Percentiles rank a stretch among this genome's conserved stretches.
These are phyloP conservation scores for Achaetomium macrosporum DNA, from an alignment of 2,329 filamentous ascomycete species.

Conservation along the genomic window DNA sequence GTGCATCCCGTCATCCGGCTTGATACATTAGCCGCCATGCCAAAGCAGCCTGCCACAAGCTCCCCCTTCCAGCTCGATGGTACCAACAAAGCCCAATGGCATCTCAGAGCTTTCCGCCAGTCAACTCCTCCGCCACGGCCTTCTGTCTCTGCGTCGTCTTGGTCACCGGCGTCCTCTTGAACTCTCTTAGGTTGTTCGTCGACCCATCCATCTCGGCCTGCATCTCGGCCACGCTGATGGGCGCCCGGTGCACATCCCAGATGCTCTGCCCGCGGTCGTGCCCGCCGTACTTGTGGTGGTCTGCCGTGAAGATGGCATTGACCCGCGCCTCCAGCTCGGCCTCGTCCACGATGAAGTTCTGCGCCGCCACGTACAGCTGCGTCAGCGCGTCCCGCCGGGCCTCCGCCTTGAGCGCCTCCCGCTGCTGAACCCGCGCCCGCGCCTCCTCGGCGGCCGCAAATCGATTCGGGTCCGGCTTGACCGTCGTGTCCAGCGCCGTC, in stretches of 20 bases:
- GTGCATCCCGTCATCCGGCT: constrained; percentile 14
- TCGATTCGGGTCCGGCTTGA: constrained; percentile 57
- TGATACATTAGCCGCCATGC: constrained; percentile 5
- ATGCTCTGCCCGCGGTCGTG: constrained; percentile 37
- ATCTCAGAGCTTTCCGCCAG: constrained; percentile 51
- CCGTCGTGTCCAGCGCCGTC: constrained; percentile 43
- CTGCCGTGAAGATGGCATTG: constrained; percentile 66
- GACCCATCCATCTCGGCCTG: constrained; percentile 33
- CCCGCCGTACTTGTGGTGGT: constrained; percentile 39
- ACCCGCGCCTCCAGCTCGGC: constrained; percentile 67
- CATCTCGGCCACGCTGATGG: constrained; percentile 41
- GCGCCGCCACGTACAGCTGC: constrained; percentile 83
- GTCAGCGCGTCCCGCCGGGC: constrained; percentile 67
- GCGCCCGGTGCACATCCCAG: constrained; percentile 46
- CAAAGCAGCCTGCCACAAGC: not conserved
- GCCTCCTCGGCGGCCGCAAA: constrained; percentile 47
- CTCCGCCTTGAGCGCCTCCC: constrained; percentile 48
- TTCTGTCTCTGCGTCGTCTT: constrained; percentile 47
- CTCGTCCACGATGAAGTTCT: constrained; percentile 80
- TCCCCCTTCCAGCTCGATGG: not conserved
- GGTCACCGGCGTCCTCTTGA: constrained; percentile 35
- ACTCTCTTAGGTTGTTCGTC: constrained; percentile 32
- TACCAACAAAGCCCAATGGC: not conserved
- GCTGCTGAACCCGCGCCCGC: constrained; percentile 35
- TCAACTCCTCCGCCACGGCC: constrained; percentile 52